Percentiles rank a stretch among this genome's conserved stretches.
Evolutionary conservation across 768 basidiomycete species (phyloP).

Genomic region (Trametes punicea): DNA sequence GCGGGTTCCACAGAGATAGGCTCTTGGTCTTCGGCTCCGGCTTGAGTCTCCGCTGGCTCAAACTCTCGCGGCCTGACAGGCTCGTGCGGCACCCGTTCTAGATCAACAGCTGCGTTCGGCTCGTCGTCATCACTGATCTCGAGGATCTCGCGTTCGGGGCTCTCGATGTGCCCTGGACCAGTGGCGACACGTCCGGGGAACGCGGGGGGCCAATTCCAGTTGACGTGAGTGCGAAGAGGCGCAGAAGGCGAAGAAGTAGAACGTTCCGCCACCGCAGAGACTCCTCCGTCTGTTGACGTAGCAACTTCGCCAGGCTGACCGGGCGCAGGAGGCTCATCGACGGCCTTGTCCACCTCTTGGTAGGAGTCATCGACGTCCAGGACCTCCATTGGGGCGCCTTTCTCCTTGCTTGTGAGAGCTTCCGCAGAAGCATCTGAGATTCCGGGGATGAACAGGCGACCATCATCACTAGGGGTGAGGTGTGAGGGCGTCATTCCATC

Average conservation of each 20-base stretch:
- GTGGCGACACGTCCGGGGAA: slow-evolving; percentile 29
- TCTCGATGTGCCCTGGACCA: slow-evolving; percentile 17
- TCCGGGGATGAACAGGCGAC: slow-evolving; percentile 15
- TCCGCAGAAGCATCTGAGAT: slow-evolving; percentile 3
- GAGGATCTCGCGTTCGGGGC: slow-evolving; percentile 17
- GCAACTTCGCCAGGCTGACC: neutral
- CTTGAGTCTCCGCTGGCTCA: neutral
- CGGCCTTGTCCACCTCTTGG: neutral
- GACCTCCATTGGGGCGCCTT: neutral
- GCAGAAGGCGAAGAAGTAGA: slow-evolving; percentile 10
- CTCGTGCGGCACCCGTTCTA: neutral
- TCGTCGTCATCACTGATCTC: slow-evolving; percentile 29
- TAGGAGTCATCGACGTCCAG: neutral
- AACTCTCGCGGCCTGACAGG: neutral
- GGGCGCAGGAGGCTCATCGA: neutral
- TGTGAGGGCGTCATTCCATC: slow-evolving; percentile 23
- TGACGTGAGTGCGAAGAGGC: slow-evolving; percentile 23
- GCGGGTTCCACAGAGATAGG: neutral
- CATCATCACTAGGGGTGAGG: slow-evolving; percentile 22
- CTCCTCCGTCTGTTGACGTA: neutral
- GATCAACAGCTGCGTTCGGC: neutral
- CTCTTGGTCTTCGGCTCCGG: neutral
- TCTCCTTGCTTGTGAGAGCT: neutral
- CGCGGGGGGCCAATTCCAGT: slow-evolving; percentile 38
- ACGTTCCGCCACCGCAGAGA: neutral